Evolutionary conservation across 2,329 filamentous ascomycete species (phyloP).

Genomic region (Penicillium sp.): DNA sequence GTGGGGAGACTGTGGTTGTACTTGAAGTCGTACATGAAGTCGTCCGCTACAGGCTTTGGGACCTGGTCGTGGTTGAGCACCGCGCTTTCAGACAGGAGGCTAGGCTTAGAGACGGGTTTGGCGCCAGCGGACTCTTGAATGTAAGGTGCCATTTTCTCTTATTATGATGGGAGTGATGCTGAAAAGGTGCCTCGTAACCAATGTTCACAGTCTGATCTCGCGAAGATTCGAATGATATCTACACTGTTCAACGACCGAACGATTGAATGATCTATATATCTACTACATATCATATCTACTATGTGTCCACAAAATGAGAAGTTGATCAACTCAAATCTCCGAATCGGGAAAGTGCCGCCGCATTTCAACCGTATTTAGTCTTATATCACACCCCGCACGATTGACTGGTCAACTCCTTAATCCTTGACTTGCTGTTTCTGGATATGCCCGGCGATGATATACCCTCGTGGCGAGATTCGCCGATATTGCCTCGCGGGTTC

Average conservation of each 20-base stretch:
- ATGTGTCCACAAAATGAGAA: neutral
- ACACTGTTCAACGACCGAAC: neutral
- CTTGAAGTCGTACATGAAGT: constrained; percentile 45
- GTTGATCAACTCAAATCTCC: neutral
- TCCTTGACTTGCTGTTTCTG: neutral
- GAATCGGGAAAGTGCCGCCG: constrained; percentile 3
- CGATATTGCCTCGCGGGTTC: neutral
- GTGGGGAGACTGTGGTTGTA: constrained; percentile 39
- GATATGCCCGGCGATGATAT: neutral
- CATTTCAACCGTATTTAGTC: neutral
- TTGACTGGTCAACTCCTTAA: neutral
- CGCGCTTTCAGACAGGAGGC: neutral
- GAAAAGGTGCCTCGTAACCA: constrained; percentile 1
- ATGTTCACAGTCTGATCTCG: constrained; percentile 3
- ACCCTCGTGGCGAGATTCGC: neutral
- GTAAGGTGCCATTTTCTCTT: constrained; percentile 11
- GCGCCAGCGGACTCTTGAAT: constrained; percentile 1
- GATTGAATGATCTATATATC: neutral
- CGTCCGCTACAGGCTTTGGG: constrained; percentile 32
- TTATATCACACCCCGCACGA: neutral
- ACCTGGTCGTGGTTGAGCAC: constrained; percentile 8
- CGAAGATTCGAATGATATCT: neutral
- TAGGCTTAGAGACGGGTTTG: neutral
- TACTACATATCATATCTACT: neutral
- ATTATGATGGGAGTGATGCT: neutral